Conservation (phyloP, 371 early-diverging fungal species). For the Mortierella sp. region DNA sequence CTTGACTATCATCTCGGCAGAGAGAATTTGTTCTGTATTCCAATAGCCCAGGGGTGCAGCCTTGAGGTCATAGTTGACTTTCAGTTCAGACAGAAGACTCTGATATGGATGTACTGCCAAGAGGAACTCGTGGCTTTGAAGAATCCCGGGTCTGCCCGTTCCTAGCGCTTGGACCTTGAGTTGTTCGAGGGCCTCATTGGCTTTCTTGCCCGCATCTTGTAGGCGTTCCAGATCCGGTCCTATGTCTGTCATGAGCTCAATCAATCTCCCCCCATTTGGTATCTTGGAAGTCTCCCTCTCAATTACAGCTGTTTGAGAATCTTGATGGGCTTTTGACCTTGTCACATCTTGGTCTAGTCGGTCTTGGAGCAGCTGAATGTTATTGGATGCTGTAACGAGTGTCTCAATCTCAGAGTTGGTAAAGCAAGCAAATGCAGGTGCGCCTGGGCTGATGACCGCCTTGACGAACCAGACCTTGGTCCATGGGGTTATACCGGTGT, state of each 20-base stretch:
- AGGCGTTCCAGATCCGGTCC: conserved; percentile 7
- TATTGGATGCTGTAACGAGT: conserved; percentile 10
- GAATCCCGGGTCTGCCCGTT: background rate
- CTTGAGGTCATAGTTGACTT: background rate
- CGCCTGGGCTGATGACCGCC: background rate
- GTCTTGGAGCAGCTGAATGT: conserved; percentile 12
- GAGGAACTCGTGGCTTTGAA: conserved; percentile 12
- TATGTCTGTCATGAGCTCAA: background rate
- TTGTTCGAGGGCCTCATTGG: background rate
- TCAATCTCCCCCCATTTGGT: conserved; percentile 2
- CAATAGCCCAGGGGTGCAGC: background rate
- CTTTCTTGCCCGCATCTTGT: background rate
- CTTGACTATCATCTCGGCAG: background rate
- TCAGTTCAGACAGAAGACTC: conserved; percentile 4
- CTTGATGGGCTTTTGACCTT: background rate
- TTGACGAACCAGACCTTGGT: conserved; percentile 8
- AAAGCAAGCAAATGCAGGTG: background rate
- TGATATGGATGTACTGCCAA: conserved; percentile 8
- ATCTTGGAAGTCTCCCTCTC: conserved; percentile 2
- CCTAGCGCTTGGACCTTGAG: background rate
- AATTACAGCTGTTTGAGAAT: background rate
- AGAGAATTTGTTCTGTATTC: conserved; percentile 6
- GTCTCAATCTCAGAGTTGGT: background rate
- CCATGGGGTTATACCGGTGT: background rate
- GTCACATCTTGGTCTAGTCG: conserved; percentile 7